These are phyloP conservation scores for Penicillium hesseltinei DNA, from an alignment of 2,329 filamentous ascomycete species.

Conservation along the genomic window DNA sequence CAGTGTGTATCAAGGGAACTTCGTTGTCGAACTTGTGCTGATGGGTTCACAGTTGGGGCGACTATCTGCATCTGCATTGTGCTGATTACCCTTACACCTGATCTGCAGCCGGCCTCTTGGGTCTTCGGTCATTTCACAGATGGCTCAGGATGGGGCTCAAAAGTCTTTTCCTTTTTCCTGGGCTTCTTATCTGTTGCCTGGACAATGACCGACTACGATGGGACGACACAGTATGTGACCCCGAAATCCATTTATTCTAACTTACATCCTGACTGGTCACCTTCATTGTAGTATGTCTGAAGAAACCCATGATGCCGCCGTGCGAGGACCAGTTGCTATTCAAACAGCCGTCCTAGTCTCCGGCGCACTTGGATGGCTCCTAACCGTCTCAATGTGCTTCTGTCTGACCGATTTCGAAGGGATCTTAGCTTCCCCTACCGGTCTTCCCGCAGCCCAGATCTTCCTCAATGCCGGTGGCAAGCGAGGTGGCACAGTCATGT, in stretches of 20 bases:
- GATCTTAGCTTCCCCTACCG: conserved; percentile 58
- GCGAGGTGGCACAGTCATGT: conserved; percentile 59
- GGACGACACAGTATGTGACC: conserved; percentile 58
- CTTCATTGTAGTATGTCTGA: conserved; percentile 56
- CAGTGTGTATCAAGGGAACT: conserved; percentile 39
- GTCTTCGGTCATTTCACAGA: conserved; percentile 62
- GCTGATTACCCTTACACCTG: conserved; percentile 57
- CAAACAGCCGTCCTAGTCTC: conserved; percentile 59
- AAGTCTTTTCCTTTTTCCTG: conserved; percentile 61
- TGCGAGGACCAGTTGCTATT: conserved; percentile 60
- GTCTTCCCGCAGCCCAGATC: conserved; percentile 59
- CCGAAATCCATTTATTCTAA: too few relatives aligned
- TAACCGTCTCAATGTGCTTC: conserved; percentile 64
- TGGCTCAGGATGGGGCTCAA: conserved; percentile 62
- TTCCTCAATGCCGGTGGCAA: conserved; percentile 60
- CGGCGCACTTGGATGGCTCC: conserved; percentile 59
- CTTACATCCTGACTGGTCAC: not conserved
- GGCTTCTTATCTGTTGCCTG: conserved; percentile 48
- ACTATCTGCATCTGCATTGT: conserved; percentile 60
- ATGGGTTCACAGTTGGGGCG: conserved; percentile 48
- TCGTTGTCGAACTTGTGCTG: not conserved
- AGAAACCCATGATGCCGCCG: conserved; percentile 63
- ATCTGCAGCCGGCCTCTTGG: conserved; percentile 59
- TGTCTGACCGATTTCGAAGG: conserved; percentile 58
- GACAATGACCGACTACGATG: conserved; percentile 69